These are phyloP conservation scores for Nemophila menziesii DNA, from an alignment of 257 asterid species.

Conservation along the genomic window DNA sequence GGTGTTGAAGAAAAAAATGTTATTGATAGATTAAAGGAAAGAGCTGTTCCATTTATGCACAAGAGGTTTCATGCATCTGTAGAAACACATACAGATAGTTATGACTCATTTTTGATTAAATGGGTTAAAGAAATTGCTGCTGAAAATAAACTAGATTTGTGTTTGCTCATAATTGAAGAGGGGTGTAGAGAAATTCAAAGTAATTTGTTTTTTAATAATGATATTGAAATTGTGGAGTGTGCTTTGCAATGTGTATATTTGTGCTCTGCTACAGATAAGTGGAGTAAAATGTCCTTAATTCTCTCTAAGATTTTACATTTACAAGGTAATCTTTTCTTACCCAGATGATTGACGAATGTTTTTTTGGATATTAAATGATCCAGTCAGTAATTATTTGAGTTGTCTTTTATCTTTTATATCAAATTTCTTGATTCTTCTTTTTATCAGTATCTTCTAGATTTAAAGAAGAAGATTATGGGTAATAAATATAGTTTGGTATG, in stretches of 20 bases:
- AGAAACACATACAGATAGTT: slow-evolving; percentile 19
- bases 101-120: slow-evolving; percentile 64
- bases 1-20: slow-evolving; percentile 54
- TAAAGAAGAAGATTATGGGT: background rate
- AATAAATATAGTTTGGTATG: slow-evolving; percentile 6
- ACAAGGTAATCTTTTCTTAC: slow-evolving; percentile 39
- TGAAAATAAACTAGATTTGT: slow-evolving; percentile 60
- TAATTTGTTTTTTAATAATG: slow-evolving; percentile 47
- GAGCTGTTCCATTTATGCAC: slow-evolving; percentile 76
- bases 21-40: slow-evolving; percentile 48
- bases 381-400: background rate
- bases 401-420: background rate
- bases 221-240: slow-evolving; percentile 59
- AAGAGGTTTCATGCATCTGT: slow-evolving; percentile 28
- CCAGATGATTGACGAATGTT: background rate
- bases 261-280: slow-evolving; percentile 67
- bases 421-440: background rate
- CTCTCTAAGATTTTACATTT: slow-evolving; percentile 61
- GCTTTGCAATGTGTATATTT: slow-evolving; percentile 73
- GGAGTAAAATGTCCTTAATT: slow-evolving; percentile 77
- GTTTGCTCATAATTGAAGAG: slow-evolving; percentile 66
- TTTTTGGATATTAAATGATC: background rate
- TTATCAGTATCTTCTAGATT: background rate
- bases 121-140: slow-evolving; percentile 81
- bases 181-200: slow-evolving; percentile 44